Conservation (phyloP, 2,329 filamentous ascomycete genomes). For the Metarhizium rileyi region DNA sequence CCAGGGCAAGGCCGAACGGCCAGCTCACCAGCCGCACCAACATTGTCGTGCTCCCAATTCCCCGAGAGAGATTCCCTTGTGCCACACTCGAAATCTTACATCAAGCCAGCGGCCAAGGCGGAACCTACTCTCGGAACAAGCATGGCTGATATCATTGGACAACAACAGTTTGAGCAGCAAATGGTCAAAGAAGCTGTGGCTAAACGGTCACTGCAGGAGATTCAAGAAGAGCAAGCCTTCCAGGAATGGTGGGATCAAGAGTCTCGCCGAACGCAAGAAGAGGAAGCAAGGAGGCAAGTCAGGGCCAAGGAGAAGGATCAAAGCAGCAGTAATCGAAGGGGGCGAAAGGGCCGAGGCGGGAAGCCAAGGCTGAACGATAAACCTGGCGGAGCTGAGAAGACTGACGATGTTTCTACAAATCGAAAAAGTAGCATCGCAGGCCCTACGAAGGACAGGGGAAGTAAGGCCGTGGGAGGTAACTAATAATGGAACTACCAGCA, state of each 20-base stretch:
- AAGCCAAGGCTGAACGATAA: conserved; percentile 14
- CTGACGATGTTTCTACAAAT: conserved; percentile 8
- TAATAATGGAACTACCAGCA: not conserved
- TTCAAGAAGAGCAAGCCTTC: conserved; percentile 94
- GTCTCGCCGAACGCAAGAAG: conserved; percentile 59
- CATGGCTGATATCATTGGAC: conserved; percentile 78
- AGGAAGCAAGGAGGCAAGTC: conserved; percentile 36
- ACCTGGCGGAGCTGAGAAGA: conserved; percentile 11
- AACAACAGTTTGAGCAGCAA: conserved; percentile 79
- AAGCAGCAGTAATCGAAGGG: conserved; percentile 17
- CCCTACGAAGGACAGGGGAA: not conserved
- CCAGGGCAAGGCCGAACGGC: conserved; percentile 42
- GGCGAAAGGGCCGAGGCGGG: conserved; percentile 18
- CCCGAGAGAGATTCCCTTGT: conserved; percentile 31
- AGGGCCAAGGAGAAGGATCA: conserved; percentile 29
- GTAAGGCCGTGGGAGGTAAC: conserved; percentile 5
- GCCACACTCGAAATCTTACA: conserved; percentile 54
- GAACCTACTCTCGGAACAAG: conserved; percentile 60
- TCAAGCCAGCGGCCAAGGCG: conserved; percentile 45
- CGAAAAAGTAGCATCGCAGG: not conserved
- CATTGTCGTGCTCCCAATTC: conserved; percentile 18
- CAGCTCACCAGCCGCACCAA: conserved; percentile 20
- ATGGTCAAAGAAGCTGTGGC: conserved; percentile 73
- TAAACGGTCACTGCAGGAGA: conserved; percentile 84
- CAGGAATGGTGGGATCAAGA: conserved; percentile 95